Evolutionary conservation across 2,329 filamentous ascomycete genomes (phyloP), one percentile per base, ranked within the genome.

Genomic region (Aspergillus sp.): DNA sequence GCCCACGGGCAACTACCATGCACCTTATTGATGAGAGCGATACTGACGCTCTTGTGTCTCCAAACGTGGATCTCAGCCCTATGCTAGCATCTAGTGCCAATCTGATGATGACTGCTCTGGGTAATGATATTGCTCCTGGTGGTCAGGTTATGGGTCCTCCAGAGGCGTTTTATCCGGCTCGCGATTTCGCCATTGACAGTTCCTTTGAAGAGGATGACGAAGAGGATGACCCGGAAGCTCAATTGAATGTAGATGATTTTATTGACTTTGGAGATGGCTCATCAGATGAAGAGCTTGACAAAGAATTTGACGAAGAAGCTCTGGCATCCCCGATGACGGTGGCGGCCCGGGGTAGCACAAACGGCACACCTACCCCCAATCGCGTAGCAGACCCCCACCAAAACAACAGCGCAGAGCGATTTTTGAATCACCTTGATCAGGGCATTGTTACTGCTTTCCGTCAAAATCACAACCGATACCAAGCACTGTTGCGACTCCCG

Each of bases 401-500:
- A 43, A 63, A 63, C 35, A 73, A 58, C 58, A 73, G 66, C 49
- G 74, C 76, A 3, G 77, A 85, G 60, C 80, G 82, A 25, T 81
- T 88, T 55, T 76, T 89, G n/a, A 81, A 82, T 54, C 87, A 89
- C 64, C 85, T 92, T 40, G 86, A 89, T 66, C 84, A 86, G 63
- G 84, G 87, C 56, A 85, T 88, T 14, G 90, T 95, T 37, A 89
- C 89, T 39, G 89, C 90, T 1, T 96, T 95, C 80, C 90, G 90
- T 56, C 80, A 78, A 43, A 83, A 84, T 62, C 79, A 83, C 66
- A 77, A 76, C 68, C 72, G 77, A 61, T 77, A 84, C 68, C 74
- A 82, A 66, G 70, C 80, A 59, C 67, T 79, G 68, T 75, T 80
- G 66, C 76, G 79, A 63, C 71, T 73, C 79, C 79, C 76, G 25